These are phyloP conservation scores for Citrullus amarus DNA, from an alignment of 306 rosid species.

Conservation along the genomic window DNA sequence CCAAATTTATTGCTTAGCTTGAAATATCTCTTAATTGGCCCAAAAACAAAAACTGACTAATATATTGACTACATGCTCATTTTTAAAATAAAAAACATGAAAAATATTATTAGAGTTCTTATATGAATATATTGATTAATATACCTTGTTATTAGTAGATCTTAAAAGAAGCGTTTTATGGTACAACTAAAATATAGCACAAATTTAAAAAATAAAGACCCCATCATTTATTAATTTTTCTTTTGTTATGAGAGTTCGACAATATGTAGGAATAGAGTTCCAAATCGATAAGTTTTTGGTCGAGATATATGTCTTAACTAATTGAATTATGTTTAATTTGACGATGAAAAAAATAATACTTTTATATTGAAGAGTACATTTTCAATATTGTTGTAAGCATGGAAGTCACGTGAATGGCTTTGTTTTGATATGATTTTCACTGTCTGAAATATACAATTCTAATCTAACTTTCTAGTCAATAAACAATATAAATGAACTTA, in stretches of 20 bases:
- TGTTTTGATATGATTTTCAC: neutral
- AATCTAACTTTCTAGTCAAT: neutral
- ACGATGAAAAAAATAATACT: too few relatives aligned
- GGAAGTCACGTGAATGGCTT: neutral
- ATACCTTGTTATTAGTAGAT: too few relatives aligned
- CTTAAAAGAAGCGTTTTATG: too few relatives aligned
- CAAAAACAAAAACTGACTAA: neutral
- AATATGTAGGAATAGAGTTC: too few relatives aligned
- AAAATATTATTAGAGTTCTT: neutral
- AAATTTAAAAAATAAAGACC: too few relatives aligned
- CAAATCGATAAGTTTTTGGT: too few relatives aligned
- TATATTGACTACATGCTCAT: neutral
- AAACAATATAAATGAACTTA: neutral
- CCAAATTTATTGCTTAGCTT: neutral
- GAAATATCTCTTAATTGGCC: neutral
- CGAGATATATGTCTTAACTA: too few relatives aligned
- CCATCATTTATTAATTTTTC: too few relatives aligned
- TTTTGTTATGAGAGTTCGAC: too few relatives aligned
- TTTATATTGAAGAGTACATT: neutral
- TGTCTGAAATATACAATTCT: neutral
- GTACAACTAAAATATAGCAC: too few relatives aligned
- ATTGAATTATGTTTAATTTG: too few relatives aligned
- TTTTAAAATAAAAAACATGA: neutral
- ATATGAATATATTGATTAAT: neutral
- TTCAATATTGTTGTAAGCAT: neutral